A percentile compares a stretch with the other conserved stretches of the same genome.
Conservation (phyloP, 2,329 filamentous ascomycete species). For the Paraconiothyrium brasiliense region DNA sequence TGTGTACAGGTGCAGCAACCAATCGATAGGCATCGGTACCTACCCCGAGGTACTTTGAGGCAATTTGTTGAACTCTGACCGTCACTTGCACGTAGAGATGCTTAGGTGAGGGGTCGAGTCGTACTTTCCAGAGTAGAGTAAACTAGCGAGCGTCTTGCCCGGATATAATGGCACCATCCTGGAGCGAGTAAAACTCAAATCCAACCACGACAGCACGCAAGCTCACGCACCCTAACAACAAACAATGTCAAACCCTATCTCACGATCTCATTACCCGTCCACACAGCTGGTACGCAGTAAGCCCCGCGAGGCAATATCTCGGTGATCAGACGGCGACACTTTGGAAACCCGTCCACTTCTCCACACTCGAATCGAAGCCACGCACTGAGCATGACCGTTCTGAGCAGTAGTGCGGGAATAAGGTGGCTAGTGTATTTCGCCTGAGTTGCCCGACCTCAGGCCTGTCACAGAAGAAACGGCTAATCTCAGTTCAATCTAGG, state of each 20-base stretch:
- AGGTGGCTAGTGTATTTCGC: conserved; percentile 6
- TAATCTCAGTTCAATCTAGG: conserved; percentile 11
- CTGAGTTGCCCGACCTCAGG: conserved; percentile 9
- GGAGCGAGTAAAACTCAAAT: not conserved
- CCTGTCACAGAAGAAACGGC: not conserved
- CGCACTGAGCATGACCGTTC: not conserved
- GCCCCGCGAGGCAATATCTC: not conserved
- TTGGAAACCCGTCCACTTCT: conserved; percentile 1
- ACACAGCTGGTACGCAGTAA: not conserved
- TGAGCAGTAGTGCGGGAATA: conserved; percentile 5
- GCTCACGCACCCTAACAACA: not conserved
- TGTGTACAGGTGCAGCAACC: not conserved
- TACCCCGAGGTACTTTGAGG: not conserved
- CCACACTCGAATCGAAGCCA: not conserved
- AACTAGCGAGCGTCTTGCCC: conserved; percentile 3
- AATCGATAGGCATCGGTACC: not conserved
- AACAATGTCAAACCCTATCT: not conserved
- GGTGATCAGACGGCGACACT: conserved; percentile 6
- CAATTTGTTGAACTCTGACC: not conserved
- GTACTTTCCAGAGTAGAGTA: not conserved
- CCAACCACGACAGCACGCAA: not conserved
- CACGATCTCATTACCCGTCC: conserved; percentile 1
- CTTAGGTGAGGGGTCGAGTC: not conserved
- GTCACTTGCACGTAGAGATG: not conserved
- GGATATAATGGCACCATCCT: not conserved